Percentiles rank a stretch among this genome's conserved stretches.
phyloP scores from a whole-genome alignment of 352 stramenopile genomes.

The Globisporangium rhizosaccharum region DNA sequence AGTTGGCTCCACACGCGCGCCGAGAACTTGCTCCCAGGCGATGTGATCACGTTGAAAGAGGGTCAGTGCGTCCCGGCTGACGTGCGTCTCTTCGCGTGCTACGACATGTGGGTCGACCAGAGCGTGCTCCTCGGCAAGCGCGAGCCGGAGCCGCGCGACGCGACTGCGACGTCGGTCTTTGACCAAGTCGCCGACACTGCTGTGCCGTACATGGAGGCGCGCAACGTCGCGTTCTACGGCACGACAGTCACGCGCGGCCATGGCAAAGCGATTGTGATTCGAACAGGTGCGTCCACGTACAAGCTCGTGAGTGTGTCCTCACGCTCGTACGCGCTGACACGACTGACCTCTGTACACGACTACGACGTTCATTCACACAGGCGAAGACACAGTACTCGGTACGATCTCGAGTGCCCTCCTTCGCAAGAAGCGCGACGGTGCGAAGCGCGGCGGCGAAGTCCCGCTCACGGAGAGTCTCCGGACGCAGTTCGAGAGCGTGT shows the following conservation, averaged over 20 bases:
- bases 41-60: constrained; percentile 44
- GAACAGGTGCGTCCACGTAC: constrained; percentile 9
- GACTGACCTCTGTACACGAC: not conserved
- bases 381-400: constrained; percentile 39
- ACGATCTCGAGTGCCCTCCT: constrained; percentile 31
- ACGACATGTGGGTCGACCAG: constrained; percentile 44
- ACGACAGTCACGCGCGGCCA: constrained; percentile 31
- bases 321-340: not conserved
- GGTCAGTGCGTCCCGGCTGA: constrained; percentile 48
- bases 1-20: constrained; percentile 53
- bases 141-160: constrained; percentile 18
- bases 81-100: constrained; percentile 41
- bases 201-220: constrained; percentile 41
- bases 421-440: constrained; percentile 15
- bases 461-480: constrained; percentile 35
- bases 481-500: constrained; percentile 33
- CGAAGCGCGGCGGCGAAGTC: constrained; percentile 22
- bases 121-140: constrained; percentile 24
- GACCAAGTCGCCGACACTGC: constrained; percentile 24
- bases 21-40: constrained; percentile 41
- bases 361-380: not conserved
- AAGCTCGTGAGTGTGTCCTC: no score
- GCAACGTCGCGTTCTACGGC: constrained; percentile 52
- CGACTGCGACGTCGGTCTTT: constrained; percentile 38
- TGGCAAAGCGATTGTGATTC: constrained; percentile 45